Evolutionary conservation across 768 basidiomycete genomes (phyloP).

Genomic region (Symmetrospora coprosmae): DNA sequence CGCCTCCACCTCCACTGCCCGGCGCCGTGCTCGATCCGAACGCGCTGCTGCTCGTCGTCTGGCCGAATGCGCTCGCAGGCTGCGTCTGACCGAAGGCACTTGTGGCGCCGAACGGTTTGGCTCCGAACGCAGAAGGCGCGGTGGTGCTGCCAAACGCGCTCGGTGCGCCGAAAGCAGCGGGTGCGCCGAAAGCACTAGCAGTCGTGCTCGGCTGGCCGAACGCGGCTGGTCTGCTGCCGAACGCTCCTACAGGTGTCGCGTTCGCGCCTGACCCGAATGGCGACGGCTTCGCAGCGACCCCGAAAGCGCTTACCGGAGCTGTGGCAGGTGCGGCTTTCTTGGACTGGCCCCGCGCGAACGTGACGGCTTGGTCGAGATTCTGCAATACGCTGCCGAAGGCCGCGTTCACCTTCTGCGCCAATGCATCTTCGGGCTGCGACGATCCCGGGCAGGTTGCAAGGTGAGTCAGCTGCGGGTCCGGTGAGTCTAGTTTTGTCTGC

Average conservation of each 20-base stretch:
- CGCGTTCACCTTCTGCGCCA: constrained; percentile 12
- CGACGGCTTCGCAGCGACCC: neutral
- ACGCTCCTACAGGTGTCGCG: neutral
- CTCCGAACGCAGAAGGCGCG: neutral
- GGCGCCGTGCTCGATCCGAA: neutral
- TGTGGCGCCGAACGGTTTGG: neutral
- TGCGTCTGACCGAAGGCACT: constrained; percentile 6
- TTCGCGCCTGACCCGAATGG: neutral
- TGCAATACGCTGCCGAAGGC: neutral
- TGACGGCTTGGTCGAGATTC: constrained; percentile 20
- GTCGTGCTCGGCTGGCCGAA: neutral
- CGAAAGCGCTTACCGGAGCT: neutral
- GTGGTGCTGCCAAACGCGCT: neutral
- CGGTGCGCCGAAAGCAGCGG: constrained; percentile 20
- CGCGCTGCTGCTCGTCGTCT: neutral
- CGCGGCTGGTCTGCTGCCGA: neutral
- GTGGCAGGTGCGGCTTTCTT: neutral
- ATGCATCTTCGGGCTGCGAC: neutral
- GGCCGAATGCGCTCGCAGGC: constrained; percentile 13
- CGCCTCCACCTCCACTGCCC: neutral
- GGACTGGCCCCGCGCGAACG: constrained; percentile 14
- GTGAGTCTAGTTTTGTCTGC: neutral
- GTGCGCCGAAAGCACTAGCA: neutral
- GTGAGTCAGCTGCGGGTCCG: no score
- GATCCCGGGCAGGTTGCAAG: neutral